Conservation (phyloP, 805 yeast genomes). For the Barnettozyma siamensis region DNA sequence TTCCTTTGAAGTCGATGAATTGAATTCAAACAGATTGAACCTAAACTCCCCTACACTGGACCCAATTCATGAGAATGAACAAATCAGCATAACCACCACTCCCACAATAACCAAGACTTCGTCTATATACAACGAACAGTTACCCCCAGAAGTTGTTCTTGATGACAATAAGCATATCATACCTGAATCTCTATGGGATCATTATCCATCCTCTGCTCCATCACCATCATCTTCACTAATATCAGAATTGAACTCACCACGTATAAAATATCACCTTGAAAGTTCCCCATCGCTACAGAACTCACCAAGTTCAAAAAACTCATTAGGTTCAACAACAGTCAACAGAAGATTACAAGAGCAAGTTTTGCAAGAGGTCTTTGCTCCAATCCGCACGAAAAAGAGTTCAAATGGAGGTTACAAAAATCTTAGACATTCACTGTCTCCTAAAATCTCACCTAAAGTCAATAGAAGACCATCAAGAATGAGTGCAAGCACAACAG, state of each 20-base stretch:
- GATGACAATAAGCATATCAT: conserved; percentile 91
- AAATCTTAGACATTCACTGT: conserved; percentile 14
- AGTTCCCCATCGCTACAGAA: neutral
- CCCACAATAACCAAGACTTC: conserved; percentile 17
- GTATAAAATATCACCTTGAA: neutral
- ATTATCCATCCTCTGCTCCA: conserved; percentile 43
- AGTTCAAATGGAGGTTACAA: neutral
- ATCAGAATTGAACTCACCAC: conserved; percentile 20
- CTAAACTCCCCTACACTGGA: conserved; percentile 12
- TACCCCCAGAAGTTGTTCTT: conserved; percentile 76
- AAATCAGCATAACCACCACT: neutral
- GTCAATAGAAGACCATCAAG: conserved; percentile 15
- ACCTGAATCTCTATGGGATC: conserved; percentile 71
- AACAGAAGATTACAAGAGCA: conserved; percentile 67
- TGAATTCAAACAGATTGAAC: conserved; percentile 7
- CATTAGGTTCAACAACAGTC: conserved; percentile 57
- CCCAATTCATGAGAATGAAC: conserved; percentile 15
- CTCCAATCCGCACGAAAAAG: conserved; percentile 29
- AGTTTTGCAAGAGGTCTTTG: conserved; percentile 69
- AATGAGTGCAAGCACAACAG: conserved; percentile 21
- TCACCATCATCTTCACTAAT: conserved; percentile 36
- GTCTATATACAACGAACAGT: conserved; percentile 23
- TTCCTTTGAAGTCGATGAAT: neutral
- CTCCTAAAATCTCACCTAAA: conserved; percentile 13
- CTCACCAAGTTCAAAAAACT: conserved; percentile 12